A percentile compares a stretch with the other conserved stretches of the same genome.
Evolutionary conservation across 139 green algal species (phyloP).

Genomic region (Coelastrella sp.): DNA sequence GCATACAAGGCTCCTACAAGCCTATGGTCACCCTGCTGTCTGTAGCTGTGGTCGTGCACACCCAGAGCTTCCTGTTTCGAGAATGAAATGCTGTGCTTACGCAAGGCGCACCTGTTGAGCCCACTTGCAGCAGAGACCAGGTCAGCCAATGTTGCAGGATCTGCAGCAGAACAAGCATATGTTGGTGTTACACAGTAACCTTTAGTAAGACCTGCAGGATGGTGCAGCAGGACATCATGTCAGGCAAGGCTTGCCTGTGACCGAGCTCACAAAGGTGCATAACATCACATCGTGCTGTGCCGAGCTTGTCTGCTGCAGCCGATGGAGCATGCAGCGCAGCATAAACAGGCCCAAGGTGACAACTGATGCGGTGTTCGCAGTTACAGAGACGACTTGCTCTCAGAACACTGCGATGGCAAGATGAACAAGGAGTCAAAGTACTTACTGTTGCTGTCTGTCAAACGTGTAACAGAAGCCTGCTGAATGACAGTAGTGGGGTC

Average conservation of each 20-base stretch:
- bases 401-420: background rate
- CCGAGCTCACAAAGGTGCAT: too few species aligned
- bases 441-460: constrained; percentile 63
- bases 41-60: too few species aligned
- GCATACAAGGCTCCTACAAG: too few species aligned
- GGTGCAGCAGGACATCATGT: too few species aligned
- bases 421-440: background rate
- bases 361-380: too few species aligned
- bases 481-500: constrained; percentile 53
- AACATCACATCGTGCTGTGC: too few species aligned
- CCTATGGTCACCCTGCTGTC: too few species aligned
- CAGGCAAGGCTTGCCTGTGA: too few species aligned
- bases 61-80: background rate
- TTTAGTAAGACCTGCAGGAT: too few species aligned
- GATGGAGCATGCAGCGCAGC: background rate
- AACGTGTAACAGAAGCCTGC: constrained; percentile 59
- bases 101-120: constrained; percentile 23
- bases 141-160: constrained; percentile 44
- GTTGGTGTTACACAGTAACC: too few species aligned
- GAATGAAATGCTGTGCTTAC: background rate
- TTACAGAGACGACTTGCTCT: background rate
- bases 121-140: constrained; percentile 63
- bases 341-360: background rate
- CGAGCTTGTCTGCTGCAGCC: background rate
- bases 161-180: constrained; percentile 1